Evolutionary conservation across 2,329 filamentous ascomycete species (phyloP), one percentile per base, ranked within the genome.

Genomic region (Domatiomyces catenatus): DNA sequence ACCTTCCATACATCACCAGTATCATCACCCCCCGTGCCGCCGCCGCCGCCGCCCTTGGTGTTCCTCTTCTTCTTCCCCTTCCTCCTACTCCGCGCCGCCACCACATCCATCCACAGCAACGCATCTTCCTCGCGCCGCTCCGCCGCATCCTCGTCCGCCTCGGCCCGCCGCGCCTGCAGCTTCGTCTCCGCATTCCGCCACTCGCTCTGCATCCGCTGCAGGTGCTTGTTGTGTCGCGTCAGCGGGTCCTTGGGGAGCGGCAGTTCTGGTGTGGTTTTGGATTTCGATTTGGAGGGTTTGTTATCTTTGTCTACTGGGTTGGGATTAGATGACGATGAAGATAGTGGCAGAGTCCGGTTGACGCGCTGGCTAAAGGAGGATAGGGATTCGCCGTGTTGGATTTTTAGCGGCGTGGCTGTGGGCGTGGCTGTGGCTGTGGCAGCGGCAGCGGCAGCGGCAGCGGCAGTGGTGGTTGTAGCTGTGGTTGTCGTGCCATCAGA

Each of bases 171-270:
- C 61, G 85, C 85, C 59, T 81, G 80, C 72, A 74, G 67, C 50
- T 66, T 64, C 18, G 63, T 69, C 28, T 78, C 75, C 46, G 74
- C 72, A 54, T 73, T 68, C 28, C 75, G 71, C 78, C 79, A 81
- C 19, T 75, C 70, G 7, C 67, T 66, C 56, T 81, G 77, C 63
- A 81, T 66, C 47, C 73, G 73, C 48, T 75, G 72, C 53, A 95
- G 82, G 57, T 83, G 82, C 64, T 80, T 84, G 69, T 95, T 89
- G 61, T 89, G 92, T 65, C 82, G 83, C 5, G 89, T 95, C 48
- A 79, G 75, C 55, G 78, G 75, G 7, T 83, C 61, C 0, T 84
- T 79, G 78, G 81, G 48, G 3, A 45, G 10, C 15, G 7, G 32
- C 5, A 15, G 32, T 52, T 42, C 73, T 70, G n/a, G n/a, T n/a